Evolutionary conservation across 768 basidiomycete genomes (phyloP).

Genomic region (Tylopilus rubrobrunneus): DNA sequence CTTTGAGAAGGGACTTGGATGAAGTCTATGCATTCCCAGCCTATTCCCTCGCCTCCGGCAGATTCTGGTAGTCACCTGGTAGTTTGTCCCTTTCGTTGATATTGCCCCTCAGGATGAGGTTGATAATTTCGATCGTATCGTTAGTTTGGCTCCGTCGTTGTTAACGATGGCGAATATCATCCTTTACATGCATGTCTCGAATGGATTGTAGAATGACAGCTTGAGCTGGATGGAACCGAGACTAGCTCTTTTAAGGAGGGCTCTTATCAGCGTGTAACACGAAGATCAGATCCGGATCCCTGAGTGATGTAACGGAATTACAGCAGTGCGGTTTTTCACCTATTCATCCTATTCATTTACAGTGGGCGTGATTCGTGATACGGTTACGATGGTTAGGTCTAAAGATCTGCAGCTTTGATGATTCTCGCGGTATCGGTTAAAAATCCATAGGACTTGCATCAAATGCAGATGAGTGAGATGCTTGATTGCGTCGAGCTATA

Average conservation of each 20-base stretch:
- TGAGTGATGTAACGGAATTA: constrained; percentile 3
- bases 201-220: not conserved
- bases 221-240: no score
- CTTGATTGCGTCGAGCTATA: no score
- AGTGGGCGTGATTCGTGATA: not conserved
- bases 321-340: not conserved
- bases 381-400: not conserved
- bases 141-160: not conserved
- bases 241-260: not conserved
- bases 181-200: no score
- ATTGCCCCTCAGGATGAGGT: no score
- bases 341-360: not conserved
- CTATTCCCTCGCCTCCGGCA: no score
- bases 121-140: not conserved
- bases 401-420: constrained; percentile 11
- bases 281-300: not conserved
- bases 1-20: no score
- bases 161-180: not conserved
- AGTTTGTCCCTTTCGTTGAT: no score
- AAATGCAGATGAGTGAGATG: no score
- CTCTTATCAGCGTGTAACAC: constrained; percentile 4
- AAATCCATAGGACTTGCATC: constrained; percentile 52
- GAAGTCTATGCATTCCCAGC: no score
- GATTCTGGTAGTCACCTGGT: not conserved
- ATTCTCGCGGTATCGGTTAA: constrained; percentile 37